phyloP scores from a whole-genome alignment of 2,329 filamentous ascomycete genomes.

The Emmonsia crescens region DNA sequence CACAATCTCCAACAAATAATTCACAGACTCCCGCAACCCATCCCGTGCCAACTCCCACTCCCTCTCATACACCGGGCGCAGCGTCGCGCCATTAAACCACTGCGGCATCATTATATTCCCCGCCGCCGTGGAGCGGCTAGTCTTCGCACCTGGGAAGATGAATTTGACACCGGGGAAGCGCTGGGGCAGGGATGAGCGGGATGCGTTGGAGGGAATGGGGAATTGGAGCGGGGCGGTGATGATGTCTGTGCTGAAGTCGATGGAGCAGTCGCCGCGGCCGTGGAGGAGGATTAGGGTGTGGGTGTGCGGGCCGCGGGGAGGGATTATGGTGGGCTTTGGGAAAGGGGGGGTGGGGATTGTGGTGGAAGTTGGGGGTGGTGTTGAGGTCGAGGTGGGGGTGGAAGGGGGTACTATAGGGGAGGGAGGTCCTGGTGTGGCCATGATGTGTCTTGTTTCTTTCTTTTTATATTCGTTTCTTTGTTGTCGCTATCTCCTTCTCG shows the following conservation, averaged over 20 bases:
- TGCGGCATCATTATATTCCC: conserved; percentile 20
- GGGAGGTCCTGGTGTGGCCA: not conserved
- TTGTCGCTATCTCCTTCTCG: not conserved
- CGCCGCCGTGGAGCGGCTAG: conserved; percentile 17
- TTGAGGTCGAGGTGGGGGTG: not conserved
- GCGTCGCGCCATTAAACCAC: conserved; percentile 30
- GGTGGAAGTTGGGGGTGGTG: not conserved
- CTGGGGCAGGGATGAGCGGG: conserved; percentile 18
- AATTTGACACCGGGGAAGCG: conserved; percentile 27
- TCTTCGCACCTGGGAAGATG: conserved; percentile 26
- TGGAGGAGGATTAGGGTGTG: conserved; percentile 35
- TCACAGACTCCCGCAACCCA: conserved; percentile 16
- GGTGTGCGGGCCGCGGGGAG: conserved; percentile 17
- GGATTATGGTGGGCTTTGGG: conserved; percentile 12
- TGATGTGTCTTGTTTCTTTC: not conserved
- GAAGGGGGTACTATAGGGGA: too few relatives aligned
- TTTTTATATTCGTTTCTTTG: not conserved
- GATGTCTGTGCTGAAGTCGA: conserved; percentile 26
- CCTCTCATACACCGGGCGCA: conserved; percentile 14
- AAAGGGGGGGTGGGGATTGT: not conserved
- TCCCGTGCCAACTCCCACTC: conserved; percentile 14
- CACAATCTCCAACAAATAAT: conserved; percentile 14
- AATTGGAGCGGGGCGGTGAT: conserved; percentile 13
- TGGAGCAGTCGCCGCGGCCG: conserved; percentile 28
- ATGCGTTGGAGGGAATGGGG: not conserved